phyloP scores from a whole-genome alignment of 169 alveolate species.

The Plasmodium coatneyi region DNA sequence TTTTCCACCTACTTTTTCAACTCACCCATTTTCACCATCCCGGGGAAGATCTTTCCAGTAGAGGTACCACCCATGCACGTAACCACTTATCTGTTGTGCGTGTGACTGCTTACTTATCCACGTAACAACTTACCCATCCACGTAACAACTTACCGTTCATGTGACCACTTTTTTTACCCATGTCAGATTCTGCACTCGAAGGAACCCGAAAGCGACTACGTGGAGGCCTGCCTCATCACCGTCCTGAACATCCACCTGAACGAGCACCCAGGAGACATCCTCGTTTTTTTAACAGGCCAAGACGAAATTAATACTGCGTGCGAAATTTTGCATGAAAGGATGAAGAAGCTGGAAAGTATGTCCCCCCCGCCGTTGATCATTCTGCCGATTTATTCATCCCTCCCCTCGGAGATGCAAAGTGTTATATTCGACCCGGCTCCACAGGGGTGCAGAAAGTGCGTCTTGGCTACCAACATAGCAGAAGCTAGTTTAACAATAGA shows the following conservation, averaged over 20 bases:
- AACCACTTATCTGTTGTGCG: neutral
- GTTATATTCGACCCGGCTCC: slow-evolving; percentile 99
- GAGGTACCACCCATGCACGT: slow-evolving; percentile 84
- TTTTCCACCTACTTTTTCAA: slow-evolving; percentile 96
- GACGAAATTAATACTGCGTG: slow-evolving; percentile 99
- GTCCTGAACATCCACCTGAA: slow-evolving; percentile 96
- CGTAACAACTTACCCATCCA: neutral
- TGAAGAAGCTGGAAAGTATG: slow-evolving; percentile 94
- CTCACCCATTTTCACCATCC: slow-evolving; percentile 97
- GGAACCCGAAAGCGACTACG: slow-evolving; percentile 98
- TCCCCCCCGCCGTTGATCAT: slow-evolving; percentile 97
- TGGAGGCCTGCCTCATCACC: slow-evolving; percentile 98
- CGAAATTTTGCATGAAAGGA: slow-evolving; percentile 95
- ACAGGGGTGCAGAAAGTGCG: slow-evolving; percentile 97
- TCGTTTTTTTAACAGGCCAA: slow-evolving; percentile 99
- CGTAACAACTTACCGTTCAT: neutral
- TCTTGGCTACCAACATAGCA: slow-evolving; percentile 99
- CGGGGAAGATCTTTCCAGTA: slow-evolving; percentile 99
- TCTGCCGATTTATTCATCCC: slow-evolving; percentile 97
- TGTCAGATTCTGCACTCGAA: slow-evolving; percentile 89
- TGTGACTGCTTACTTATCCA: neutral
- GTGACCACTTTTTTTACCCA: neutral
- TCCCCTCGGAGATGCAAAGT: slow-evolving; percentile 97
- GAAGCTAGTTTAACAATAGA: slow-evolving; percentile 99
- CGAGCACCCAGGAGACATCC: slow-evolving; percentile 98